These are phyloP conservation scores for Ceratobasidium sp. DNA, from an alignment of 1,284 basidiomycete genomes.

Conservation along the genomic window DNA sequence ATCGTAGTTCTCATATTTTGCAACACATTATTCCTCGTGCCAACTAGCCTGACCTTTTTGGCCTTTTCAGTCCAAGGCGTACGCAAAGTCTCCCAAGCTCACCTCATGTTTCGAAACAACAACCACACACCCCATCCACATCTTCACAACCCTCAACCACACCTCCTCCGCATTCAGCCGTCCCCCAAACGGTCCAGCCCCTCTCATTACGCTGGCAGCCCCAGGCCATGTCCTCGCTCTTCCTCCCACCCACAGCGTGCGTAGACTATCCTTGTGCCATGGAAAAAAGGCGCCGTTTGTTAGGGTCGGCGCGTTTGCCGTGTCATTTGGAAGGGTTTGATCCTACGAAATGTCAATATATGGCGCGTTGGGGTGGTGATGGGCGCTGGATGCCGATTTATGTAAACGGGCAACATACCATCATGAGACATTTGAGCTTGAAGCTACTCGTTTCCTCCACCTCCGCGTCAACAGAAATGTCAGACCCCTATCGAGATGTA, in stretches of 20 bases:
- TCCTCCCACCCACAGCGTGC: conserved; percentile 26
- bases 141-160: conserved; percentile 12
- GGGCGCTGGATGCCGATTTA: no score
- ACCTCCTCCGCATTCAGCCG: conserved; percentile 7
- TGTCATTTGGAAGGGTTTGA: background rate
- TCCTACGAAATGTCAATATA: conserved; percentile 7
- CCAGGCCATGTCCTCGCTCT: conserved; percentile 7
- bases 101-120: conserved; percentile 33
- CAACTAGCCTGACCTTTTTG: conserved; percentile 32
- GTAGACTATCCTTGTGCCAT: conserved; percentile 22
- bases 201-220: background rate
- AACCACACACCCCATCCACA: conserved; percentile 36
- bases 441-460: background rate
- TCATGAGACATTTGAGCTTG: conserved; percentile 20
- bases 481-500: conserved; percentile 1
- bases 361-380: background rate
- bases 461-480: background rate
- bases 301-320: background rate
- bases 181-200: background rate
- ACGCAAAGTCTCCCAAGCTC: background rate
- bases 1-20: background rate
- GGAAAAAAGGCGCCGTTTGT: conserved; percentile 29
- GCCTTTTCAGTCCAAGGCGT: no score
- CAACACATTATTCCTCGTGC: conserved; percentile 28
- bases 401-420: background rate